Percentiles rank a stretch among this genome's conserved stretches.
These are phyloP conservation scores for Tetrapisispora taiwanensis DNA, from an alignment of 805 yeast species.

Conservation along the genomic window DNA sequence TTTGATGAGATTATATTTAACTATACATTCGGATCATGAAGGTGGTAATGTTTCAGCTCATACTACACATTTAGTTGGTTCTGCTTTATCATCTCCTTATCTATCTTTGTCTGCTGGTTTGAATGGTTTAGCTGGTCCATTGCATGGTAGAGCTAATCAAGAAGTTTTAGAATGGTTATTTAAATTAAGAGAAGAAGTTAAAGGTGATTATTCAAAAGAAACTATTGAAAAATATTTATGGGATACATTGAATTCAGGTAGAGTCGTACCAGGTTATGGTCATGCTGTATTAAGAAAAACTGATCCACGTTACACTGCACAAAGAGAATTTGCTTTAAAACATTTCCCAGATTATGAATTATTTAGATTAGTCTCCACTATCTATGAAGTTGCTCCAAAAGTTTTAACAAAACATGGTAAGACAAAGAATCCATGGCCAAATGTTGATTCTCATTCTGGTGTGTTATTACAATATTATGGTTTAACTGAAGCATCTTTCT, in stretches of 20 bases:
- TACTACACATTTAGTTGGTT: constrained; percentile 78
- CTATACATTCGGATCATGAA: constrained; percentile 82
- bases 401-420: constrained; percentile 77
- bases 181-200: constrained; percentile 46
- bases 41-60: constrained; percentile 87
- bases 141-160: constrained; percentile 83
- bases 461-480: constrained; percentile 80
- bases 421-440: constrained; percentile 91
- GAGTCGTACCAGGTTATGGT: constrained; percentile 85
- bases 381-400: constrained; percentile 74
- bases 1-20: constrained; percentile 68
- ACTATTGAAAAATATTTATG: constrained; percentile 68
- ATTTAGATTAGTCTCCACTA: constrained; percentile 67
- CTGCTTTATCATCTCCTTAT: constrained; percentile 71
- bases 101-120: constrained; percentile 72
- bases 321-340: constrained; percentile 67
- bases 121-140: constrained; percentile 80
- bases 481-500: constrained; percentile 68
- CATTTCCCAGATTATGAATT: constrained; percentile 72
- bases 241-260: constrained; percentile 70
- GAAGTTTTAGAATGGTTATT: constrained; percentile 77
- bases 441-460: constrained; percentile 83
- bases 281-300: constrained; percentile 84
- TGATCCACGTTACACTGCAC: constrained; percentile 81
- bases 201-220: constrained; percentile 58